Base-by-base conservation (phyloP, 1,139 yeast species). In the Chernovozyma aurita region DNA sequence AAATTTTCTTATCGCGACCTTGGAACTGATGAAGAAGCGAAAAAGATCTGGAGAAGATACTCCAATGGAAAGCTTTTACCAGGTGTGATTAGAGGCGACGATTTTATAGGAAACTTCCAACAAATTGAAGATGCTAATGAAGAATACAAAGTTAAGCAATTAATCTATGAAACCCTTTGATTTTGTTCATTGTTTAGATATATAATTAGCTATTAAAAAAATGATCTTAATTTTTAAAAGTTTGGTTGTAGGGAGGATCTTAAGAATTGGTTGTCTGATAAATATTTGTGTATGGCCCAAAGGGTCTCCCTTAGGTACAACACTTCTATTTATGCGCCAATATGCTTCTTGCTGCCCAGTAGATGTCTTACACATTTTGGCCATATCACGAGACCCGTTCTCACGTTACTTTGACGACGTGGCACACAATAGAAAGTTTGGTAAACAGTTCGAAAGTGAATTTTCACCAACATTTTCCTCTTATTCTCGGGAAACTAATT, bases 11-110 rank as follows among this genome's bases (percentile, higher is more conserved):
- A 79, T 50, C 76, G 84, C 37, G 98, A 90, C 55, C 65, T 90
- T 38, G 95, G 96, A 3, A 85, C 95, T 0, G 95, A 88, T 53
- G 88, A 81, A 34, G 82, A 78, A 39, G 97, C 97, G 14, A 80
- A 85, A 55, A 76, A 80, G 48, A 73, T 86, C 24, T 90, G 97
- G 97, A 81, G 80, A 52, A 74, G 94, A 55, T 76, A 80, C 45
- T 73, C 87, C 14, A 70, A 70, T 32, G 95, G 95, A 4, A 79
- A 84, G 50, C 63, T 76, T 2, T 73, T 88, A 38, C 98, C 98
- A 2, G 97, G 94, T n/a, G 75, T 92, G 17, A 88, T 90, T 20
- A 74, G 96, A 51, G 96, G 95, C n/a, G 87, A 81, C 47, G 95
- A 87, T 48, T 76, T 81, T 43, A 82, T 90, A 46, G 96, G 95